Base-by-base conservation (phyloP, 1,139 yeast species). In the Pichia sorboxylosa region DNA sequence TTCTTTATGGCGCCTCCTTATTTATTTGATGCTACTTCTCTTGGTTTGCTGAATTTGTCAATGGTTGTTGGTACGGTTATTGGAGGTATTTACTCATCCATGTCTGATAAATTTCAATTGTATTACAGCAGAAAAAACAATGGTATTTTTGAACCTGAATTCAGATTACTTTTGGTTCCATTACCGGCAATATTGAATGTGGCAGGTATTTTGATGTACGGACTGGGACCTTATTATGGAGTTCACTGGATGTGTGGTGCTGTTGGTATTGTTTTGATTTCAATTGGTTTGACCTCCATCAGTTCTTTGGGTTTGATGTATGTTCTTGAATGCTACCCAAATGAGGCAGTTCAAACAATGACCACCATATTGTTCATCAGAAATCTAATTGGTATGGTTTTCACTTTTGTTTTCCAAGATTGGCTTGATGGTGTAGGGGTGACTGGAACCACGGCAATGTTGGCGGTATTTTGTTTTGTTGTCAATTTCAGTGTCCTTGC, bases 241-340 rank as follows among this genome's bases (percentile, higher is more conserved):
- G 45, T 53, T 13, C 62, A 59, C 33, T 73, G 80, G 80, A 59
- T 72, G 25, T 59, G 71, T 13, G 55, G 69, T 5, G 61, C 72
- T 5, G 40, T 73, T 33, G 78, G 78, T 4, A 61, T 69, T 47
- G 78, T 77, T 2, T 51, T 67, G 14, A 54, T 71, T 37, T 79
- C 77, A 8, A 63, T 64, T 10, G 42, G 55, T 13, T 57, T 61
- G 43, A 43, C 57, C 25, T 66, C 72, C 46, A 68, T 76, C 14
- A 66, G 71, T 63, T 61, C 65, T 36, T 56, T 69, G 7, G 57
- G 72, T 1, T 64, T 70, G 30, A 64, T 75, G 0, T 73, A 73
- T 44, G 63, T 66, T 3, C 61, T 71, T 34, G 81, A 73, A 39
- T 54, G 65, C 39, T 73, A 73, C 45, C 69, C 66, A 20, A 64